Evolutionary conservation across 805 yeast species (phyloP), one percentile per base, ranked within the genome.

Genomic region (Yarrowia osloensis): DNA sequence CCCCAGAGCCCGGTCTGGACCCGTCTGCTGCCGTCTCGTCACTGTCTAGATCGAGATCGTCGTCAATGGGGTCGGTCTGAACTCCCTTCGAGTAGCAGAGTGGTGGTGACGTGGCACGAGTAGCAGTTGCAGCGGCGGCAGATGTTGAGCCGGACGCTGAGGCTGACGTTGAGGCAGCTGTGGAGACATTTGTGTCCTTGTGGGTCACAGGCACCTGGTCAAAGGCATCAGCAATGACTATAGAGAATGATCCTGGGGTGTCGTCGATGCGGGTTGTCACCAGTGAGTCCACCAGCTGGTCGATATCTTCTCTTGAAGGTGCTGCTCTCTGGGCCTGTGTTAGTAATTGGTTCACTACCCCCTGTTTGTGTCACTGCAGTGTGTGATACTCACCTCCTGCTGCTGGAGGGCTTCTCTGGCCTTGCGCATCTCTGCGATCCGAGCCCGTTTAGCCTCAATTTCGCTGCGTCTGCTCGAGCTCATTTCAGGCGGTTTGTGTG

Each of bases 361-460:
- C 39, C 26, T 50, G 40, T 12, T 4, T 26, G 33, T 17, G 52
- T 8, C 17, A 24, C 31, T 29, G 39, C 29, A n/a, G 24, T 17
- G 26, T 21, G 21, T 17, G 17, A 4, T 0, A 57, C 63, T n/a
- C 26, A 57, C 63, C 63, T 57, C 63, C 28, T 57, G 49, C 49
- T 39, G 55, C 46, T 37, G 69, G 24, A 46, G 21, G 12, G 68
- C 70, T 12, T 78, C 82, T 35, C 88, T 73, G 70, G 80, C 81
- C 42, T 79, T 79, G 39, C 85, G 76, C n/a, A 86, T 77, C 73
- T 83, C 85, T 35, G 84, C 84, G 37, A 86, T 74, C 65, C 81
- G 79, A 52, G 79, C 81, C 67, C 80, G 77, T 70, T 86, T 85
- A 65, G 83, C 84, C 71, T 86, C 88, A 49, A 86, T 79, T 70